Percentiles rank a stretch among this genome's conserved stretches.
These are phyloP conservation scores for Filobasidium uniguttulatum DNA, from an alignment of 1,284 basidiomycete species.

Conservation along the genomic window DNA sequence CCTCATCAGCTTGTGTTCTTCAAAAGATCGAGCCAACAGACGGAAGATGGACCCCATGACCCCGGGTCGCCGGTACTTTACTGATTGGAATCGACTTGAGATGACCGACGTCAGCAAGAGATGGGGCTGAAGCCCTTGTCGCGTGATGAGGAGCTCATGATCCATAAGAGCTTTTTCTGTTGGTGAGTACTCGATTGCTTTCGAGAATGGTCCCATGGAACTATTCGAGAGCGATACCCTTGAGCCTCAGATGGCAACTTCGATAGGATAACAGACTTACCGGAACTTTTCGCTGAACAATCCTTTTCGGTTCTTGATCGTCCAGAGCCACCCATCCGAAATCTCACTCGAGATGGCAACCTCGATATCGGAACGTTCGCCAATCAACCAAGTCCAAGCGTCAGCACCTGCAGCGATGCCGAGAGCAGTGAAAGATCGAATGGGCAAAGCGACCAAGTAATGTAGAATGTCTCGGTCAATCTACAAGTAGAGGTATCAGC, in stretches of 20 bases:
- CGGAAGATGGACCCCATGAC: slow-evolving; percentile 77
- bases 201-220: slow-evolving; percentile 72
- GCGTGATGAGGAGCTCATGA: slow-evolving; percentile 54
- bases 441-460: slow-evolving; percentile 75
- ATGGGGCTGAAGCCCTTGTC: slow-evolving; percentile 68
- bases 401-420: slow-evolving; percentile 78
- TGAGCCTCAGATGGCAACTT: slow-evolving; percentile 4
- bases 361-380: slow-evolving; percentile 64
- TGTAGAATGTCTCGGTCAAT: slow-evolving; percentile 77
- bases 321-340: slow-evolving; percentile 70
- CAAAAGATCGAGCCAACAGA: slow-evolving; percentile 62
- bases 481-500: slow-evolving; percentile 33
- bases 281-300: slow-evolving; percentile 69
- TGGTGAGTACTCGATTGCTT: slow-evolving; percentile 76
- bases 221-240: slow-evolving; percentile 37
- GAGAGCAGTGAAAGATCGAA: slow-evolving; percentile 75
- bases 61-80: slow-evolving; percentile 70
- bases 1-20: slow-evolving; percentile 60
- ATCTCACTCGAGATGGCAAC: slow-evolving; percentile 73
- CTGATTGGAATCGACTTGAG: slow-evolving; percentile 85
- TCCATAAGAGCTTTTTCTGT: slow-evolving; percentile 78
- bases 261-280: slow-evolving; percentile 40
- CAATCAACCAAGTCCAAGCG: slow-evolving; percentile 93
- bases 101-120: slow-evolving; percentile 73
- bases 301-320: slow-evolving; percentile 61